Base-by-base conservation (phyloP, 129 eudicot genomes). In the Dittrichia graveolens region DNA sequence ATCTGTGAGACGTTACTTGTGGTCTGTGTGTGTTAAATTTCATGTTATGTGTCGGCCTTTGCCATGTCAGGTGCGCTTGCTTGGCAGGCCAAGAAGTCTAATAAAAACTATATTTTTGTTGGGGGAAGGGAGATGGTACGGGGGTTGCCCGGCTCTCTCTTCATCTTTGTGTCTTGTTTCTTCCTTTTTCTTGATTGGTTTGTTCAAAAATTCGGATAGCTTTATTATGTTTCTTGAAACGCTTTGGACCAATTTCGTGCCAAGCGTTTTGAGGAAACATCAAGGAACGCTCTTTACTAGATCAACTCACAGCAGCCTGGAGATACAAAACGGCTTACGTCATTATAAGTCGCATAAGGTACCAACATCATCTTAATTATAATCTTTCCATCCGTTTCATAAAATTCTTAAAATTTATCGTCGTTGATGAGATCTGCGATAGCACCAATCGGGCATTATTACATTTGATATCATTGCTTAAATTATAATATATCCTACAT, bases 41-140 rank as follows among this genome's bases (percentile, higher is more conserved):
- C 31, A 18, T 62, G 54, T 75, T 44, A 52, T 39, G 67, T 57
- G 73, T 64, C 57, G 79, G 56, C 79, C 79, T 75, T 63, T 75
- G 79, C 79, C 79, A 64, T 75, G 79, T 75, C 79, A 56, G 79
- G 79, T 75, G 79, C 72, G 79, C 79, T 75, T 66, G 79, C 79
- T 75, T 75, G 79, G 79, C 79, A 75, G 79, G 79, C 34, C 79
- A 75, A 75, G 5, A 55, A 9, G 48, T 56, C 72, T 75, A 74
- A 75, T 75, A 24, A 75, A 65, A 74, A 13, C 2, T 0, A 6
- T 5, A 3, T 64, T 74, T 63, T 63, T 40, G 53, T 64, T 19
- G 8, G 44, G 43, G 40, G 73, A 37, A 67, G 55, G 73, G 79
- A 75, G 79, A 57, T 75, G 79, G 79, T 43, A 75, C 79, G 72